Base-by-base conservation (phyloP, 1,139 yeast genomes). In the Debaryomyces coudertii region DNA sequence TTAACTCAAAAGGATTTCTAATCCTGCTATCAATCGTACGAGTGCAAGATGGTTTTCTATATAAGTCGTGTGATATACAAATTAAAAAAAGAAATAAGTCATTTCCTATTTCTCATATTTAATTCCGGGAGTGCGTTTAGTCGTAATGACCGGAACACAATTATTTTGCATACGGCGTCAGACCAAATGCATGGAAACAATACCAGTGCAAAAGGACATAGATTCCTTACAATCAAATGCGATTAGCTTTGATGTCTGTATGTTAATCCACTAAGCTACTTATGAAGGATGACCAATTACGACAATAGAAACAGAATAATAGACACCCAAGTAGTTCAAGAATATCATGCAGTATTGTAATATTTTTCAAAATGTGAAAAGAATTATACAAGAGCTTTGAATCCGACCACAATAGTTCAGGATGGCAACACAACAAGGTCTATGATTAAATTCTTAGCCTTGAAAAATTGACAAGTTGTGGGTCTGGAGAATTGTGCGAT, bases 61-160 rank as follows among this genome's bases (percentile, higher is more conserved):
- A 18, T 27, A 20, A n/a, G 41, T 38, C 41, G 41, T 38, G 41
- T 18, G 35, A 29, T 28, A n/a, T 16, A 7, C 12, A 9, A 20
- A 20, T 12, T 28, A 38, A 29, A 38, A 38, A 38, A 27, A 27
- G 27, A 16, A 33, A 33, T 18, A 12, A 9, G 23, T 33, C n/a
- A 7, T 33, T 16, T 22, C 24, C n/a, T 14, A 3, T 34, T 2
- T 23, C 2, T 4, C 7, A 15, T 3, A 3, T 14, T 12, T 23
- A 22, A 9, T n/a, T 23, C 38, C 38, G 38, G 38, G 5, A n/a
- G 12, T 8, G n/a, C 29, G 16, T 29, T 5, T 23, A 23, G 36
- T 33, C 36, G 24, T 15, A 33, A 4, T 33, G 7, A 33, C 36
- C 36, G 36, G 36, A 15, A 18, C n/a, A n/a, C 18, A 11, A 15